These are phyloP conservation scores for Aspergillus thermomutatus DNA, from an alignment of 2,329 filamentous ascomycete species.

Conservation along the genomic window DNA sequence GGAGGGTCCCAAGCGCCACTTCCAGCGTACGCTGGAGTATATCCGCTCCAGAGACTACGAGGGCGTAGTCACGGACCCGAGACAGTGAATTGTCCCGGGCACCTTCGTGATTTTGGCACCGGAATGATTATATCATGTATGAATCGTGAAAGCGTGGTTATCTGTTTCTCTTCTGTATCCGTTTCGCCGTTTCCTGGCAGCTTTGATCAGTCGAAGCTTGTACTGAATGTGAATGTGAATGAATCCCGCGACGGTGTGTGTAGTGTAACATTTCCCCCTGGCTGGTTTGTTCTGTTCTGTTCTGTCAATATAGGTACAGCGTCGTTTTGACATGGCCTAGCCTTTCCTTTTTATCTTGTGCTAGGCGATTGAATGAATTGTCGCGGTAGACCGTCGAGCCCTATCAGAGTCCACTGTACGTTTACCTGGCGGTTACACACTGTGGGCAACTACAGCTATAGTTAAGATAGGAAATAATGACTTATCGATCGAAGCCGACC, in stretches of 20 bases:
- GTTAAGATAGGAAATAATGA: not conserved
- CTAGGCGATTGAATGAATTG: not conserved
- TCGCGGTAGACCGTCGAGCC: conserved; percentile 3
- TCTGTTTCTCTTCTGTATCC: conserved; percentile 5
- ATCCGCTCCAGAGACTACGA: conserved; percentile 90
- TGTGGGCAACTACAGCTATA: not conserved
- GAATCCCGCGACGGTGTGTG: not conserved
- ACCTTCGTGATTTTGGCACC: not conserved
- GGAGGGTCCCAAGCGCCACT: conserved; percentile 89
- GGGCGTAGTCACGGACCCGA: conserved; percentile 72
- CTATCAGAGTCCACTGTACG: not conserved
- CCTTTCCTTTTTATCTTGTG: conserved; percentile 11
- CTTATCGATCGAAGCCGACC: conserved; percentile 23
- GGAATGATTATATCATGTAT: conserved; percentile 9
- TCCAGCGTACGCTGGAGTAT: conserved; percentile 90
- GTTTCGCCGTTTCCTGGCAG: not conserved
- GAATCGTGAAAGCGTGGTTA: conserved; percentile 8
- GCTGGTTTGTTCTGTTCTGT: conserved; percentile 7
- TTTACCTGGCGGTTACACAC: too few relatives aligned
- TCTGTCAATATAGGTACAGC: conserved; percentile 25
- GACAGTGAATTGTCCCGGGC: conserved; percentile 32
- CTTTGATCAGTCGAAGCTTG: not conserved
- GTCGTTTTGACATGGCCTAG: conserved; percentile 22
- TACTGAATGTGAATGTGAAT: not conserved
- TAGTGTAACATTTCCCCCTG: conserved; percentile 4